Base-by-base conservation (phyloP, 345 rosid genomes). In the Orychophragmus violaceus region DNA sequence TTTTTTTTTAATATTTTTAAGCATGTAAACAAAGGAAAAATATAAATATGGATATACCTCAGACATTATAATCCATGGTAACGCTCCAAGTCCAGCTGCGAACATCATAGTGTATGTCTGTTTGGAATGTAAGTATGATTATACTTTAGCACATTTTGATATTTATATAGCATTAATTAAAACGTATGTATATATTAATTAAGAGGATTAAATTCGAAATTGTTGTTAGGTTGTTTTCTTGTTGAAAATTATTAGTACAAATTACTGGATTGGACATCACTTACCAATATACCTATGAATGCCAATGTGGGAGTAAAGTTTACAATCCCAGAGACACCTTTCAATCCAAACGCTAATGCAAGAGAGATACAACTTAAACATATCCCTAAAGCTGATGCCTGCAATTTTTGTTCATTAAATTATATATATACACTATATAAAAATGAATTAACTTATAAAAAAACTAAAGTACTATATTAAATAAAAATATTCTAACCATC, bases 41-140 rank as follows among this genome's bases (percentile, higher is more conserved):
- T 3, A 8, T 44, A 17, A 3, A 23, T n/a, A 3, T 50, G 18
- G 2, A 42, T 30, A 18, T 68, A 84, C 92, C 89, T 86, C 89
- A 3, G 48, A 41, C 48, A 41, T 41, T 41, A 41, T 41, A 41
- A 41, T 41, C 48, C 48, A 41, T 41, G 92, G 89, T 24, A 86
- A 59, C 18, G 83, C 89, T 67, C 92, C 92, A 61, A 87, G 48
- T 24, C 87, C 89, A 24, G 82, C 68, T 17, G 84, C 80, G 66
- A 74, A 79, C 65, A 83, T 78, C 5, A 83, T 86, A 28, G 42
- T 24, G 30, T 51, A 87, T 33, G 62, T 35, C 93, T 82, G 77
- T 57, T 74, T 70, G 12, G 5, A 42, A 13, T 1, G 19, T 19
- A 46, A 4, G 39, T 19, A 27, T 48, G 6, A 11, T 27, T 18